These are phyloP conservation scores for Bimuria novae-zelandiae DNA, from an alignment of 2,329 filamentous ascomycete genomes.

Conservation along the genomic window DNA sequence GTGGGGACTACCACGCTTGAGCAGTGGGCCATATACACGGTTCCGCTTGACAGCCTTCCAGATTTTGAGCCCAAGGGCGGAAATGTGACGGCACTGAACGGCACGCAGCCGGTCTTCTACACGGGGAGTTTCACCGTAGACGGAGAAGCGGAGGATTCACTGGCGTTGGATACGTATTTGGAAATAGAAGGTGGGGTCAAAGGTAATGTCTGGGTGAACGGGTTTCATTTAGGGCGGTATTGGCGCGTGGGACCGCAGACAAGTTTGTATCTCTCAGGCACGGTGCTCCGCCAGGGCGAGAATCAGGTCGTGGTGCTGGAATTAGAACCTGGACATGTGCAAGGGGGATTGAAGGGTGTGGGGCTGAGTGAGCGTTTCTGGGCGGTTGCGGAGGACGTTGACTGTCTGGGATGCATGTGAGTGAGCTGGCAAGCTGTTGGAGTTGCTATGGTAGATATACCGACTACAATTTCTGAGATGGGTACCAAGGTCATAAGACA, in stretches of 20 bases:
- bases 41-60: conserved; percentile 37
- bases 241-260: conserved; percentile 57
- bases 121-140: conserved; percentile 20
- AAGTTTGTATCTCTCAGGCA: conserved; percentile 53
- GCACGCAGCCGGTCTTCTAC: conserved; percentile 22
- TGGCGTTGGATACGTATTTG: conserved; percentile 45
- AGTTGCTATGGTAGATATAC: too few species aligned
- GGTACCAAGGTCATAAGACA: too few species aligned
- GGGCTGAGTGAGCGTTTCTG: conserved; percentile 28
- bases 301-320: conserved; percentile 53
- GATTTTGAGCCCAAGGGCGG: not conserved
- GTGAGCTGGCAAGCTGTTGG: too few species aligned
- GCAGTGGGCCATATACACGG: conserved; percentile 49
- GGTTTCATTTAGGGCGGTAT: conserved; percentile 53
- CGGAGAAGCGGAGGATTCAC: conserved; percentile 5
- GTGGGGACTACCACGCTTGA: conserved; percentile 41
- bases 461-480: too few species aligned
- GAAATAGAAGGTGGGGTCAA: conserved; percentile 50
- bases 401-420: conserved; percentile 21
- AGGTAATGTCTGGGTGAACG: conserved; percentile 55
- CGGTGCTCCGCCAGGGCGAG: conserved; percentile 34
- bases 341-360: conserved; percentile 21
- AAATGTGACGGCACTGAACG: not conserved
- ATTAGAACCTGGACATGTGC: conserved; percentile 46
- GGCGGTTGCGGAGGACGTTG: conserved; percentile 40